phyloP scores from a whole-genome alignment of 805 yeast genomes.

The Spathaspora girioi region DNA sequence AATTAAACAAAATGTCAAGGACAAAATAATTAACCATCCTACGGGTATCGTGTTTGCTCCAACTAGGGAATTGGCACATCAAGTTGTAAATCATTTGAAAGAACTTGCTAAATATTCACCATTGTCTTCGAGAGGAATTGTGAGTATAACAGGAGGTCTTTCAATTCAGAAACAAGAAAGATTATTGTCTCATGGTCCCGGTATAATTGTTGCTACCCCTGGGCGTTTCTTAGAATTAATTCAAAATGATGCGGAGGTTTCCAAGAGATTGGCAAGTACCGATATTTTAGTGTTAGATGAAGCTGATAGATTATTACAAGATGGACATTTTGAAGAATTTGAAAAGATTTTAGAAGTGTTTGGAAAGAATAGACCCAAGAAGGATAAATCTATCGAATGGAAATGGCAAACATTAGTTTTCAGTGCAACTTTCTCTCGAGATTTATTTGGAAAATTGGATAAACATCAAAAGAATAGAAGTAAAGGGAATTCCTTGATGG shows the following conservation, averaged over 20 bases:
- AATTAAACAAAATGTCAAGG: constrained; percentile 12
- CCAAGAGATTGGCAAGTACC: constrained; percentile 40
- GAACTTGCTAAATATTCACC: constrained; percentile 51
- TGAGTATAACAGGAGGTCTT: constrained; percentile 90
- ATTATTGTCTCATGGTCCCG: constrained; percentile 67
- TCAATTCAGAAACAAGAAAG: constrained; percentile 93
- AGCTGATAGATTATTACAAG: constrained; percentile 92
- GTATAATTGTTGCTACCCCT: constrained; percentile 88
- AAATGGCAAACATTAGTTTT: constrained; percentile 85
- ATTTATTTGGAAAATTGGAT: constrained; percentile 72
- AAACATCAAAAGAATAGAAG: constrained; percentile 22
- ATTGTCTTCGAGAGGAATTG: constrained; percentile 52
- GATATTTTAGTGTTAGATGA: constrained; percentile 77
- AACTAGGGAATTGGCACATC: constrained; percentile 94
- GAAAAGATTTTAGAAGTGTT: constrained; percentile 71
- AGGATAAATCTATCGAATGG: constrained; percentile 27
- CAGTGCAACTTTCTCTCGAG: constrained; percentile 88
- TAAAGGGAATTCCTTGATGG: constrained; percentile 33
- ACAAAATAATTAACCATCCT: constrained; percentile 40
- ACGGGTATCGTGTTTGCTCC: constrained; percentile 86
- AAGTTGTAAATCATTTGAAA: constrained; percentile 78
- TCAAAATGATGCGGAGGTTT: constrained; percentile 53
- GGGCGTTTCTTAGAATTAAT: constrained; percentile 85
- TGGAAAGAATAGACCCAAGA: constrained; percentile 44
- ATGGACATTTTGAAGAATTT: constrained; percentile 93